Evolutionary conservation across 768 basidiomycete species (phyloP).

Genomic region (Boletellus emodensis): DNA sequence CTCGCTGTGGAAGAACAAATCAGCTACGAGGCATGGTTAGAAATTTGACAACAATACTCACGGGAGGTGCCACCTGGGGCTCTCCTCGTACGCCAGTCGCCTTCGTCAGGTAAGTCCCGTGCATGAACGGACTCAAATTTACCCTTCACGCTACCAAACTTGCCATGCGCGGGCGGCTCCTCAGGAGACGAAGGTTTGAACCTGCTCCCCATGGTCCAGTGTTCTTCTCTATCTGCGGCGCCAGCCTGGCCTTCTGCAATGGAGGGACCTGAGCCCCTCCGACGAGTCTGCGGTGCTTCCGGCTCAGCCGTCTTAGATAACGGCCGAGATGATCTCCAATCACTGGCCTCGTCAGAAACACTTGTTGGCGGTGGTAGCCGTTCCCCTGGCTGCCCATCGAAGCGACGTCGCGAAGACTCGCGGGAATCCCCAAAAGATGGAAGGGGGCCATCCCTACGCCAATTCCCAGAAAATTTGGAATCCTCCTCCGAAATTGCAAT

Average conservation of each 20-base stretch:
- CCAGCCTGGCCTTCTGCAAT: constrained; percentile 41
- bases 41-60: constrained; percentile 38
- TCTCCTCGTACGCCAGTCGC: constrained; percentile 64
- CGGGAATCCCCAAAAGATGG: constrained; percentile 61
- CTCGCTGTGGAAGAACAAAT: constrained; percentile 42
- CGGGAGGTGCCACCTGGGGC: constrained; percentile 57
- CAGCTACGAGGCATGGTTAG: constrained; percentile 8
- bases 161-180: constrained; percentile 33
- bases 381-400: constrained; percentile 49
- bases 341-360: constrained; percentile 56
- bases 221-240: constrained; percentile 74
- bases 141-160: constrained; percentile 45
- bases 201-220: constrained; percentile 71
- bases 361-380: constrained; percentile 43
- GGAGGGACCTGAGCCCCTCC: constrained; percentile 57
- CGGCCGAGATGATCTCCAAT: constrained; percentile 67
- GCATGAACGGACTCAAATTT: constrained; percentile 55
- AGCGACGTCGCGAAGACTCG: constrained; percentile 62
- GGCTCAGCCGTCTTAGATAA: constrained; percentile 40
- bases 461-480: constrained; percentile 76
- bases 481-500: constrained; percentile 56
- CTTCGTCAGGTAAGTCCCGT: constrained; percentile 52
- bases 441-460: constrained; percentile 86
- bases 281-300: constrained; percentile 45
- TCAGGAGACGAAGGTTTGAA: constrained; percentile 55